Conservation (phyloP, 164 flowering plant genomes). For the Kalanchoe fedtschenkoi region DNA sequence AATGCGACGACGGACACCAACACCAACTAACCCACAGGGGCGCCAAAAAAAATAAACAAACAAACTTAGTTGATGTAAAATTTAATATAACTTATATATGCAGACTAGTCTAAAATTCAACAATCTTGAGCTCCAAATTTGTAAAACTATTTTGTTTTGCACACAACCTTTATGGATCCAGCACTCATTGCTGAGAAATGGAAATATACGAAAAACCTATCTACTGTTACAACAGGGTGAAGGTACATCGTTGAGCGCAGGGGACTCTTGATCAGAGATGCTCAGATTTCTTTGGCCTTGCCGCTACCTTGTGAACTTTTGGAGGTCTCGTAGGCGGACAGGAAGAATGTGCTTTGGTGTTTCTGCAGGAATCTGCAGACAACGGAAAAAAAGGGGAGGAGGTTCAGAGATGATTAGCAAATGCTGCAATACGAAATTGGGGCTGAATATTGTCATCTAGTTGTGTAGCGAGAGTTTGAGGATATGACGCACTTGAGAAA, state of each 20-base stretch:
- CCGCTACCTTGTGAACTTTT: constrained; percentile 30
- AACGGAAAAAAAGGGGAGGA: background rate
- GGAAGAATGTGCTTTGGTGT: constrained; percentile 43
- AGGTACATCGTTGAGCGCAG: background rate
- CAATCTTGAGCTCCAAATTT: too few species aligned
- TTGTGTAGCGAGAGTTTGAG: background rate
- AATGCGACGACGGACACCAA: too few species aligned
- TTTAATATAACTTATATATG: too few species aligned
- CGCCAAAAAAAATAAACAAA: too few species aligned
- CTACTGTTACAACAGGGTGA: background rate
- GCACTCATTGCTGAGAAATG: too few species aligned
- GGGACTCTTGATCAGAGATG: background rate
- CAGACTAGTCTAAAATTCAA: too few species aligned
- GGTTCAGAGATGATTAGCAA: background rate
- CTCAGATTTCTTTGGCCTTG: constrained; percentile 30
- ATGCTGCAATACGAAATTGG: background rate
- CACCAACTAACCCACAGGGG: too few species aligned
- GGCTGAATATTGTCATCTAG: background rate
- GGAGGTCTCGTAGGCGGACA: constrained; percentile 33
- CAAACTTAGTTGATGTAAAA: too few species aligned
- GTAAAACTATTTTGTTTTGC: background rate
- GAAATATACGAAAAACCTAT: background rate
- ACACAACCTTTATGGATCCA: too few species aligned
- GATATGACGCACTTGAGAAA: constrained; percentile 60
- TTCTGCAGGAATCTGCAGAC: constrained; percentile 49